A percentile compares a stretch with the other conserved stretches of the same genome.
Evolutionary conservation across 805 yeast species (phyloP).

Genomic region (Pichia nakasei): DNA sequence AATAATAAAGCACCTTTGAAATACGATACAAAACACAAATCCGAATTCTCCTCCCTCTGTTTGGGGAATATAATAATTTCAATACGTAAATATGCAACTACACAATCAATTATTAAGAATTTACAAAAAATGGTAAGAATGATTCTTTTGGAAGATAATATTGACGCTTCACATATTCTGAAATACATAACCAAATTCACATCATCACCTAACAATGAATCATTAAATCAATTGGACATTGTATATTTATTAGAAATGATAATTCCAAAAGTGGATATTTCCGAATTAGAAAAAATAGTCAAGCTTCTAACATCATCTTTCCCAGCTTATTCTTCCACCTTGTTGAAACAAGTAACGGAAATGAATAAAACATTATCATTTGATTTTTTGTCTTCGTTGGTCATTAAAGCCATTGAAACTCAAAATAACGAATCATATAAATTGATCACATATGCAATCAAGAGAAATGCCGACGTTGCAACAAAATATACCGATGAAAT

Average conservation of each 20-base stretch:
- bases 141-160: conserved; percentile 22
- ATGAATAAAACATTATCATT: conserved; percentile 47
- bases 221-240: conserved; percentile 18
- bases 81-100: neutral
- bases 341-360: conserved; percentile 39
- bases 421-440: conserved; percentile 27
- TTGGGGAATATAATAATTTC: conserved; percentile 16
- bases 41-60: conserved; percentile 19
- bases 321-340: conserved; percentile 32
- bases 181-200: conserved; percentile 21
- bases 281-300: conserved; percentile 41
- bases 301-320: conserved; percentile 31
- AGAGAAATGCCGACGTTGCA: conserved; percentile 54
- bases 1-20: conserved; percentile 17
- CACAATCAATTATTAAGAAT: neutral
- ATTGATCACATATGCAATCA: conserved; percentile 39
- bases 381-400: conserved; percentile 37
- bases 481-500: conserved; percentile 32
- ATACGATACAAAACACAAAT: conserved; percentile 21
- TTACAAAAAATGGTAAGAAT: neutral
- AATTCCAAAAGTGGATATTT: conserved; percentile 28
- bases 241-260: conserved; percentile 23
- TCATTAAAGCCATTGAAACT: conserved; percentile 23
- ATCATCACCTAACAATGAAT: neutral
- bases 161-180: neutral